Percentiles rank a stretch among this genome's conserved stretches.
These are phyloP conservation scores for Aphanomyces cochlioides DNA, from an alignment of 352 stramenopile genomes.

Conservation along the genomic window DNA sequence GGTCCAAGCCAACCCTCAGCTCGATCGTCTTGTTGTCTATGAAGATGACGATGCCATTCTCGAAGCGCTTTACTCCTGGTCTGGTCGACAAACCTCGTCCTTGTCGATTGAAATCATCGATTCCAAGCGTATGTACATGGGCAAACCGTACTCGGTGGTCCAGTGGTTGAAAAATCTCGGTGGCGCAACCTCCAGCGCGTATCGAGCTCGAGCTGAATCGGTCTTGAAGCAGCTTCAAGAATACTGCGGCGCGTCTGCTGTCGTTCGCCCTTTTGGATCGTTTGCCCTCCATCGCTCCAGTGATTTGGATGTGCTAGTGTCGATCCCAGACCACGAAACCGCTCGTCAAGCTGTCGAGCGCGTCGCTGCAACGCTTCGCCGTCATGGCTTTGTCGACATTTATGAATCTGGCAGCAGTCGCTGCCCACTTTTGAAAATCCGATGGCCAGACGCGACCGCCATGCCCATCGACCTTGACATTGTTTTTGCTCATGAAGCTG, in stretches of 20 bases:
- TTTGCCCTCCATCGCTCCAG: slow-evolving; percentile 9
- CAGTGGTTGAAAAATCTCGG: slow-evolving; percentile 16
- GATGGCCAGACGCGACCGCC: not conserved
- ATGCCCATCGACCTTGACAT: slow-evolving; percentile 5
- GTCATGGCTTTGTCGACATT: not conserved
- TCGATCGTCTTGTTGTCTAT: slow-evolving; percentile 7
- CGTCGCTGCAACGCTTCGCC: not conserved
- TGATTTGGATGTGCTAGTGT: slow-evolving; percentile 8
- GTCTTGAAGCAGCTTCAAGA: not conserved
- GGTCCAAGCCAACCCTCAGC: not conserved
- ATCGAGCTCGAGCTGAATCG: not conserved
- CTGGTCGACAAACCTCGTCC: not conserved
- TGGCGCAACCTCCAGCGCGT: not conserved
- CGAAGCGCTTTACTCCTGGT: not conserved
- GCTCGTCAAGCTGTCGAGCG: not conserved
- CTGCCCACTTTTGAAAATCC: slow-evolving; percentile 17
- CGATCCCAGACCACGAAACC: not conserved
- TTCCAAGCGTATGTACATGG: not conserved
- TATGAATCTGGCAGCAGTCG: slow-evolving; percentile 16
- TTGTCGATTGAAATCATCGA: slow-evolving; percentile 17
- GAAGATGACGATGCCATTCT: slow-evolving; percentile 25
- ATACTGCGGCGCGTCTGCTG: not conserved
- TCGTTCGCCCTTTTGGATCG: slow-evolving; percentile 11
- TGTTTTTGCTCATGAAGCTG: not conserved
- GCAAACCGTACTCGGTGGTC: slow-evolving; percentile 6